These are phyloP conservation scores for Persicaria tinctoria DNA, from an alignment of 148 eudicot genomes.

Conservation along the genomic window DNA sequence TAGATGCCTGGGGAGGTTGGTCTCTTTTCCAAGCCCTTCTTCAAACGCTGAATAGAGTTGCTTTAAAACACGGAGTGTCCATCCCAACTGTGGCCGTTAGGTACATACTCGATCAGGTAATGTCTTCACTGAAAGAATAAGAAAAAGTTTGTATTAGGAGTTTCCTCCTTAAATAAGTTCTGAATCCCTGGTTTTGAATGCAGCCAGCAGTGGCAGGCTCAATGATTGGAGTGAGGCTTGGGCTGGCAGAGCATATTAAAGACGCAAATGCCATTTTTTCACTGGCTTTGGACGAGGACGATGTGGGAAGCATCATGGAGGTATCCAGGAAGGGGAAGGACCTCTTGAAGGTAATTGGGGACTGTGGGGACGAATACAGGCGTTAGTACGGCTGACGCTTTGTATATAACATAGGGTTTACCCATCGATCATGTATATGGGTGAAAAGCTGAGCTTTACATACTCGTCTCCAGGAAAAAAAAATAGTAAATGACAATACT, in stretches of 20 bases:
- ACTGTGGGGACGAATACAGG: constrained; percentile 94
- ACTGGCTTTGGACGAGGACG: constrained; percentile 73
- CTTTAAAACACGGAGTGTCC: constrained; percentile 76
- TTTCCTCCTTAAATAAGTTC: background rate
- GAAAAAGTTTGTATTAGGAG: background rate
- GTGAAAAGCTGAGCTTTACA: background rate
- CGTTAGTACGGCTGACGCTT: constrained; percentile 18
- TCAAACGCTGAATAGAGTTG: constrained; percentile 53
- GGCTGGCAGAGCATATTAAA: constrained; percentile 73
- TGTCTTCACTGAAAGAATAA: background rate
- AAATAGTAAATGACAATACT: background rate
- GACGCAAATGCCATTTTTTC: constrained; percentile 72
- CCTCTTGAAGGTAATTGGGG: constrained; percentile 73
- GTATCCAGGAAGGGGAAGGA: constrained; percentile 67
- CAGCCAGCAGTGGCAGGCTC: constrained; percentile 97
- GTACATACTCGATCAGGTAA: background rate
- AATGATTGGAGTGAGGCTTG: constrained; percentile 91
- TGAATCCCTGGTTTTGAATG: constrained; percentile 9
- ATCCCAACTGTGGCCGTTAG: constrained; percentile 30
- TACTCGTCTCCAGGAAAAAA: background rate
- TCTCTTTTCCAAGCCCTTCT: constrained; percentile 77
- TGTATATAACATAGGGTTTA: no score
- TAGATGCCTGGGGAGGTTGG: constrained; percentile 99
- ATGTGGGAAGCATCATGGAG: constrained; percentile 51
- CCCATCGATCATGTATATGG: background rate